phyloP scores from a whole-genome alignment of 2,329 filamentous ascomycete genomes.

The Alternaria incomplexa region DNA sequence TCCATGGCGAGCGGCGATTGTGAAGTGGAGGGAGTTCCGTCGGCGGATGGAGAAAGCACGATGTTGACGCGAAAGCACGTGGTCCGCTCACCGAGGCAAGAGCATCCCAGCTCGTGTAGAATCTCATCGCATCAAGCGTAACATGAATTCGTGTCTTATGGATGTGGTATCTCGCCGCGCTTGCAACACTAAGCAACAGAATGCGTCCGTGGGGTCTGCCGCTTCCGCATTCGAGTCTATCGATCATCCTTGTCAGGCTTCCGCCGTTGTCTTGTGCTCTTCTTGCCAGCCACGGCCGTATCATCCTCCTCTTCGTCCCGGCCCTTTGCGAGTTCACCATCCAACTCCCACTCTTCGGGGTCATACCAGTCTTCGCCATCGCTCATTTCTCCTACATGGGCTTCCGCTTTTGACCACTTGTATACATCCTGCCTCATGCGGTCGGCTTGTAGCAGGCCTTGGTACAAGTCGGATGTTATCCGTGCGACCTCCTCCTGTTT shows the following conservation, averaged over 20 bases:
- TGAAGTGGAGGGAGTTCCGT: background rate
- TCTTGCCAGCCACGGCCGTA: slow-evolving; percentile 55
- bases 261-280: slow-evolving; percentile 52
- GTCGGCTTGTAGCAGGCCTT: slow-evolving; percentile 75
- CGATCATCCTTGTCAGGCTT: slow-evolving; percentile 48
- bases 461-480: slow-evolving; percentile 70
- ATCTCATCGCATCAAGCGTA: too few relatives aligned
- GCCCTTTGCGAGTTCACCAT: slow-evolving; percentile 78
- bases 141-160: slow-evolving; percentile 11
- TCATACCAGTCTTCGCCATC: slow-evolving; percentile 93
- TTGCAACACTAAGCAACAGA: too few relatives aligned
- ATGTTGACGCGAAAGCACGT: slow-evolving; percentile 14
- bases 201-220: background rate
- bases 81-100: slow-evolving; percentile 15
- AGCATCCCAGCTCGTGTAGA: slow-evolving; percentile 7
- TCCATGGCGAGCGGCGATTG: slow-evolving; percentile 65
- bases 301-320: slow-evolving; percentile 82
- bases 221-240: slow-evolving; percentile 13
- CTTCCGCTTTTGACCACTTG: slow-evolving; percentile 79
- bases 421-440: slow-evolving; percentile 73
- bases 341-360: slow-evolving; percentile 76
- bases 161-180: background rate
- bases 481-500: slow-evolving; percentile 86
- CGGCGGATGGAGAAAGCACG: slow-evolving; percentile 3
- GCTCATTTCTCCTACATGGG: slow-evolving; percentile 77